Conservation (phyloP, 495 filamentous ascomycete genomes). For the Hyphodiscus hymeniophilus region DNA sequence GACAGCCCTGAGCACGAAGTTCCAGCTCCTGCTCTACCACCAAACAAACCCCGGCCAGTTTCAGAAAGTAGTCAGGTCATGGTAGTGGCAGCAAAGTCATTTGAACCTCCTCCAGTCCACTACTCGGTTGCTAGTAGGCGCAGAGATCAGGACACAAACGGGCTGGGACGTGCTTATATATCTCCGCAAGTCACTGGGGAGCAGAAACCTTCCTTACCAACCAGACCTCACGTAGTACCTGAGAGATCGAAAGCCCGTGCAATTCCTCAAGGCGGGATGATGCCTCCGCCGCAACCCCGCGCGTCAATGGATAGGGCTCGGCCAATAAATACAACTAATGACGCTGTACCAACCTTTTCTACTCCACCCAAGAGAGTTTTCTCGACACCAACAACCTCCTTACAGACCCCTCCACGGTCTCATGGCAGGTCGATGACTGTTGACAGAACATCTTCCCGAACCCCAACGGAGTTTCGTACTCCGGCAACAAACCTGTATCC, state of each 20-base stretch:
- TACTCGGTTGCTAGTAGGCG: slow-evolving; percentile 30
- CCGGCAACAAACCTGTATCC: not conserved
- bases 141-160: slow-evolving; percentile 31
- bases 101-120: slow-evolving; percentile 43
- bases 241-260: slow-evolving; percentile 24
- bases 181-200: slow-evolving; percentile 32
- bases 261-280: slow-evolving; percentile 18
- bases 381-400: slow-evolving; percentile 39
- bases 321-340: slow-evolving; percentile 5
- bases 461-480: slow-evolving; percentile 27
- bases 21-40: slow-evolving; percentile 31
- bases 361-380: slow-evolving; percentile 42
- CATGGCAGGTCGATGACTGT: slow-evolving; percentile 45
- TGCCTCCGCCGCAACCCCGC: slow-evolving; percentile 40
- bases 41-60: slow-evolving; percentile 21
- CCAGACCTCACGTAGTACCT: slow-evolving; percentile 34
- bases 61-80: slow-evolving; percentile 5
- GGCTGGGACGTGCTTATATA: slow-evolving; percentile 21
- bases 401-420: slow-evolving; percentile 26
- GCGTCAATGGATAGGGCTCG: slow-evolving; percentile 28
- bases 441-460: slow-evolving; percentile 30
- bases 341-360: slow-evolving; percentile 20
- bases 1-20: slow-evolving; percentile 46
- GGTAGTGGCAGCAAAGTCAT: slow-evolving; percentile 10
- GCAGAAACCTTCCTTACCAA: slow-evolving; percentile 53